Evolutionary conservation across 163 green algal species (phyloP).

Genomic region (Scenedesmus sp.): DNA sequence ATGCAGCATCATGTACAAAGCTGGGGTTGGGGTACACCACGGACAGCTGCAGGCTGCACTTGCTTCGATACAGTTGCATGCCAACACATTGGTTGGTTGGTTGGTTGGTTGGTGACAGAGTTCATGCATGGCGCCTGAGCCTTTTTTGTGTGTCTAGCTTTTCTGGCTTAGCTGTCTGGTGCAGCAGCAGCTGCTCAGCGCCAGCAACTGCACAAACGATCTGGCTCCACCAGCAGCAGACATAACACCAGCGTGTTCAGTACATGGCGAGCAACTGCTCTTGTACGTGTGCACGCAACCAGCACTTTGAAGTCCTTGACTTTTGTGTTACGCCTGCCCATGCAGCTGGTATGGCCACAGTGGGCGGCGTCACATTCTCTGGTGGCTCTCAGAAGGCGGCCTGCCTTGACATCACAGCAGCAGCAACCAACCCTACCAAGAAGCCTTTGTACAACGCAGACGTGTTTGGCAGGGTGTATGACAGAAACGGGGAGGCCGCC

Average conservation of each 20-base stretch:
- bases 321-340: background rate
- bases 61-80: no score
- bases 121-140: no score
- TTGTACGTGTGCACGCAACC: no score
- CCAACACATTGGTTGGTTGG: background rate
- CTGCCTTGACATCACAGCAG: constrained; percentile 41
- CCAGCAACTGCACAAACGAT: no score
- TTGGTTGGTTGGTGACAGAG: no score
- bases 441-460: constrained; percentile 55
- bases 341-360: constrained; percentile 24
- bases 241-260: no score
- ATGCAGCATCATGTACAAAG: background rate
- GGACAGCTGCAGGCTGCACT: background rate
- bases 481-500: constrained; percentile 43
- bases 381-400: constrained; percentile 31
- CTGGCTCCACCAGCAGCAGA: no score
- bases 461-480: constrained; percentile 49
- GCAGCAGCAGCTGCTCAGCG: no score
- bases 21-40: background rate
- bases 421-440: constrained; percentile 35
- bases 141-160: background rate
- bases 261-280: no score
- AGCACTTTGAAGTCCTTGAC: background rate
- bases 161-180: no score
- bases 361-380: constrained; percentile 50